Base-by-base conservation (phyloP, 2,329 filamentous ascomycete species). In the Venturia carpophila region DNA sequence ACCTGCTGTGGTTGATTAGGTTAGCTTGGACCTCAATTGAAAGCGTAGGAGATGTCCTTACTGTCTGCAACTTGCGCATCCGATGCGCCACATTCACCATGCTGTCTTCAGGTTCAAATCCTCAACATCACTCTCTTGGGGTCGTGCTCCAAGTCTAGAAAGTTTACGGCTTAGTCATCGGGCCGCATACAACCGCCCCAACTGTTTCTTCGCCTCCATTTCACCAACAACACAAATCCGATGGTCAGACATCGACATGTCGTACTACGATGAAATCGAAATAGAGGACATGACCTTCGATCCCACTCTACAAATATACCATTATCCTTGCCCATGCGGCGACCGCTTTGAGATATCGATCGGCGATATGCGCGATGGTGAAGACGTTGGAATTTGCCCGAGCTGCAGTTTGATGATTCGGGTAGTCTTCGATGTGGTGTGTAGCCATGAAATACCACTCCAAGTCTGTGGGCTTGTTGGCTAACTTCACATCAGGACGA, bases 281-380 rank as follows among this genome's bases (percentile, higher is more conserved):
- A 97, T 97, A 79, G 93, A 97, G 77, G 94, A 99, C 78, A 96
- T 97, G 92, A 94, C 90, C 72, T 97, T 85, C 75, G 92, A 97
- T 76, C 79, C 86, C 60, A 82, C 83, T 4, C 83, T 92, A 49
- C 88, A 96, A 75, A 88, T 96, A 71, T 99, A 96, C 80, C 89
- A 93, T 78, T 96, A 96, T 76, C 94, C 94, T 17, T 99, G 94
- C 75, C 94, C 94, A 0, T 99, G 94, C 78, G 94, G 94, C 79
- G 94, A 99, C 79, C 86, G 90, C 67, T 99, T 99, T 79, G 90
- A 97, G 79, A 97, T 94, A 73, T 84, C 84, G 24, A 85, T 97
- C 65, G 85, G 83, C 65, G 92, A 97, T 75, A 80, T 99, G 71
- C 84, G 87, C 66, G 92, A 97, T 73, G 90, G 91, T 68, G 87